Evolutionary conservation across 176 grass and related monocot species (phyloP), one percentile per base, ranked within the genome.

Genomic region (Tuctoria greenei): DNA sequence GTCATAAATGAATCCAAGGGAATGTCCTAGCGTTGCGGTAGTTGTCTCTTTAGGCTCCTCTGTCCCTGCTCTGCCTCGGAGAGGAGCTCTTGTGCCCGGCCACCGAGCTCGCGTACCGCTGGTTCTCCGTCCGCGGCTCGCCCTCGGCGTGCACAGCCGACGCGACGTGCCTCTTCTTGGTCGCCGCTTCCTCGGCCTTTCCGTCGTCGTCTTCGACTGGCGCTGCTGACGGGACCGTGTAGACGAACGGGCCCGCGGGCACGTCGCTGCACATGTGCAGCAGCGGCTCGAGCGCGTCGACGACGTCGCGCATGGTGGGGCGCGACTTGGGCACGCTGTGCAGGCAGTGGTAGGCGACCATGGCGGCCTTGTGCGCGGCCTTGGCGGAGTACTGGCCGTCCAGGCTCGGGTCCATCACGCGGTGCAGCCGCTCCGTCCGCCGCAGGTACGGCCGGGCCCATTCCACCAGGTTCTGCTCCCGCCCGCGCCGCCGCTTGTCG

Each of bases 341-440:
- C 13, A 92, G 75, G 77, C 89, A 88, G 36, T 42, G 16, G 81
- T 88, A 85, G 0, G 86, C 89, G 4, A 88, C 72, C 2, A 17
- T 17, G 79, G 89, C 89, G 38, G 73, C 82, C 77, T 76, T 74
- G 16, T 49, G 38, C 25, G 89, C 85, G 15, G 71, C 76, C 65
- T 67, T 59, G 2, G 37, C 11, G 1, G 85, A 92, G 89, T 92
- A 88, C 35, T 76, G 70, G n/a, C 86, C 75, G 69, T 85, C 85
- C 2, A 92, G 86, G 59, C 44, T 65, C 3, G 89, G 85, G 72
- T 92, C 89, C 82, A 92, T 92, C 6, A 92, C 74, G 8, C 73
- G 81, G 89, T 88, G 64, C 55, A 92, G 77, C 57, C 51, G 72
- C 73, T 85, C 82, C 4, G 82, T 72, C 9, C 68, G 66, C 12